A percentile compares a stretch with the other conserved stretches of the same genome.
Conservation (phyloP, 1,284 basidiomycete genomes). For the Microbotryum violaceum region DNA sequence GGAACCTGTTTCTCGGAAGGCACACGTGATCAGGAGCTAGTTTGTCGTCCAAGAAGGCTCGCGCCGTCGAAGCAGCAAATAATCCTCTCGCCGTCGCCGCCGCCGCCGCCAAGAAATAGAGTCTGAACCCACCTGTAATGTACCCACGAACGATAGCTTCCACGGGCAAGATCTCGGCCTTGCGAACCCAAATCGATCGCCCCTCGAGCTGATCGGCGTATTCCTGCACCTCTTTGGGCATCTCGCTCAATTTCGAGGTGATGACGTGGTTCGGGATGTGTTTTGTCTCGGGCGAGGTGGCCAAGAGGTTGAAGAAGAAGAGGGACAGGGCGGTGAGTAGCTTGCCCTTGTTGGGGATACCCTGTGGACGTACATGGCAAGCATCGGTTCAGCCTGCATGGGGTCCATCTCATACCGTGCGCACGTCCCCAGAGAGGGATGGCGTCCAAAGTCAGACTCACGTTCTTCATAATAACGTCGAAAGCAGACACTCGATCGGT, state of each 20-base stretch:
- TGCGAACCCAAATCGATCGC: slow-evolving; percentile 82
- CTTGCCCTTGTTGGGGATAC: slow-evolving; percentile 87
- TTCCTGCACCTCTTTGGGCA: slow-evolving; percentile 64
- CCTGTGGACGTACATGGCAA: slow-evolving; percentile 48
- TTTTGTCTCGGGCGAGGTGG: slow-evolving; percentile 44
- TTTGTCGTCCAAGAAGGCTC: background rate
- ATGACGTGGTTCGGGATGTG: slow-evolving; percentile 78
- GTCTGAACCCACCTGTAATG: slow-evolving; percentile 62
- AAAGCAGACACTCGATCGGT: slow-evolving; percentile 95
- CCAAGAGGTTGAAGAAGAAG: slow-evolving; percentile 89
- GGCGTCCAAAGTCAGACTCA: slow-evolving; percentile 44
- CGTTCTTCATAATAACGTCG: slow-evolving; percentile 88
- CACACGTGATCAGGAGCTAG: background rate
- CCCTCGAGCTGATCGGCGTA: slow-evolving; percentile 62
- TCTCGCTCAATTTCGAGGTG: slow-evolving; percentile 60
- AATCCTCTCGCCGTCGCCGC: background rate
- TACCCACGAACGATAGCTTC: slow-evolving; percentile 97
- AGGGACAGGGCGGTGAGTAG: slow-evolving; percentile 81
- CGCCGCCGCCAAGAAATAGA: background rate
- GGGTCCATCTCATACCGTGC: background rate
- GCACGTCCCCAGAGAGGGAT: background rate
- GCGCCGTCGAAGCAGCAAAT: background rate
- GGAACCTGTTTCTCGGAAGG: slow-evolving; percentile 57
- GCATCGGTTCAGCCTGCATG: background rate
- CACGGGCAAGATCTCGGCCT: slow-evolving; percentile 83